These are phyloP conservation scores for Puya raimondii DNA, from an alignment of 176 grass and related monocot species.

Conservation along the genomic window DNA sequence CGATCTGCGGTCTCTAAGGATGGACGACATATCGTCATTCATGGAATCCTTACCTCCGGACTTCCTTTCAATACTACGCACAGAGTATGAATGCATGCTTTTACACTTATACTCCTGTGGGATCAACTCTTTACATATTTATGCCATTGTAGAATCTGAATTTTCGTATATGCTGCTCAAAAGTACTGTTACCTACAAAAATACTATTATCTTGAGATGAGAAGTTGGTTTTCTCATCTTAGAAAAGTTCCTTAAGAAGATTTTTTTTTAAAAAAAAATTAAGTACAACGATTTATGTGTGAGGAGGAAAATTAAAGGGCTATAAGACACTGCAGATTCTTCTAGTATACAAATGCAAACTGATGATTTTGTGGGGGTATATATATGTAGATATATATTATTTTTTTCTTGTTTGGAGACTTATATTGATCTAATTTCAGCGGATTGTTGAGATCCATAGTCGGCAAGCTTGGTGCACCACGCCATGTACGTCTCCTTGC, in stretches of 20 bases:
- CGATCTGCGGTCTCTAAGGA: slow-evolving; percentile 53
- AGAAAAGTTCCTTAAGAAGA: not conserved
- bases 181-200: too few species aligned
- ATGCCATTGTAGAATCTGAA: not conserved
- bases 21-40: slow-evolving; percentile 88
- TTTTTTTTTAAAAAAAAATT: not conserved
- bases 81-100: slow-evolving; percentile 39
- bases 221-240: too few species aligned
- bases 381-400: not conserved
- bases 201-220: too few species aligned
- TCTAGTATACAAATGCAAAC: too few species aligned
- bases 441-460: slow-evolving; percentile 75
- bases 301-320: too few species aligned
- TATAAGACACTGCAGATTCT: too few species aligned
- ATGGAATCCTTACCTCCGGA: slow-evolving; percentile 83
- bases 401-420: slow-evolving; percentile 9
- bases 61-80: slow-evolving; percentile 67
- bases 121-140: not conserved
- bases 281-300: too few species aligned
- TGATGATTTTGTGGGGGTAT: not conserved
- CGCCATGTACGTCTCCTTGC: slow-evolving; percentile 66
- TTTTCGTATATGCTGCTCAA: too few species aligned
- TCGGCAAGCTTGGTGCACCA: slow-evolving; percentile 56
- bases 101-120: not conserved
- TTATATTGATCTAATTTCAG: slow-evolving; percentile 27